A percentile compares a stretch with the other conserved stretches of the same genome.
phyloP scores from a whole-genome alignment of 2,329 filamentous ascomycete genomes.

The Paecilomyces sp. region DNA sequence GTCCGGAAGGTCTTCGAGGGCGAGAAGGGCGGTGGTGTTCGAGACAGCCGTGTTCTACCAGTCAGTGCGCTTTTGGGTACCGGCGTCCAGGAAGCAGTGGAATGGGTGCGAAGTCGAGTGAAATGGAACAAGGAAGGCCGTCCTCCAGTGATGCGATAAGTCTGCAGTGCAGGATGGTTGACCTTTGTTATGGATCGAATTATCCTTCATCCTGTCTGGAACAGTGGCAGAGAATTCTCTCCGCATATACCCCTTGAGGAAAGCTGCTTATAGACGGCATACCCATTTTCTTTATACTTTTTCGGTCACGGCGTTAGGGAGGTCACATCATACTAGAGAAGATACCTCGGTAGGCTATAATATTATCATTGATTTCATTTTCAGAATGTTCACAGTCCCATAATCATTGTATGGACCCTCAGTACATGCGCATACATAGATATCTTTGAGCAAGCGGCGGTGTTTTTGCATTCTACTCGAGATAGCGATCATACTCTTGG shows the following conservation, averaged over 20 bases:
- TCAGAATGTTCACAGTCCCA: background rate
- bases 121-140: slow-evolving; percentile 95
- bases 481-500: no score
- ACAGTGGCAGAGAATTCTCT: background rate
- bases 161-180: background rate
- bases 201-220: background rate
- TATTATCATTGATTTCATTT: background rate
- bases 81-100: slow-evolving; percentile 90
- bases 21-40: slow-evolving; percentile 75
- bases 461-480: no score
- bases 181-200: background rate
- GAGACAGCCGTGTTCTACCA: slow-evolving; percentile 85
- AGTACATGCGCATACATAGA: background rate
- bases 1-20: slow-evolving; percentile 95
- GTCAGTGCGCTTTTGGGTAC: slow-evolving; percentile 77
- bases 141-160: slow-evolving; percentile 84
- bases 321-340: background rate
- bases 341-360: background rate
- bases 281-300: background rate
- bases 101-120: slow-evolving; percentile 86
- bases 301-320: background rate
- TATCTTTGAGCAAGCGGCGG: no score
- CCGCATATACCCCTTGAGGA: background rate
- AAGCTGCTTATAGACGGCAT: background rate
- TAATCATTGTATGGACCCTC: background rate